Evolutionary conservation across 495 filamentous ascomycete species (phyloP).

Genomic region (Pyronema omphalodes): DNA sequence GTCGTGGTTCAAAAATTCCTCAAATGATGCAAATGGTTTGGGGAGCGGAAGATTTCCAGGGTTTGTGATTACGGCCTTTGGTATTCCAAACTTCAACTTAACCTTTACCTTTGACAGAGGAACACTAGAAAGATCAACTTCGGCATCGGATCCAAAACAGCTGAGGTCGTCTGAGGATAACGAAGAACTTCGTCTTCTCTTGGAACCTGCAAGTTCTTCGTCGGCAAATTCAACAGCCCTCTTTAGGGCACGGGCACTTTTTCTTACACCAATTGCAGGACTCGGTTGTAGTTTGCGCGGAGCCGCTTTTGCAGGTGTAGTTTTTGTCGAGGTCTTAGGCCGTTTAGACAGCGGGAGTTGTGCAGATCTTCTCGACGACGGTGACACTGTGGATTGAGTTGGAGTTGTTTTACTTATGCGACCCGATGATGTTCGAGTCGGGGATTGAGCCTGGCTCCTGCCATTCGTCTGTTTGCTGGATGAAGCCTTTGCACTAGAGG

Average conservation of each 20-base stretch:
- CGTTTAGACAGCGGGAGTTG: background rate
- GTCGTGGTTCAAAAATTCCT: conserved; percentile 33
- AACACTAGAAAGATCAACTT: conserved; percentile 13
- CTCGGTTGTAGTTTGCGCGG: conserved; percentile 14
- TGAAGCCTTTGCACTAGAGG: conserved; percentile 14
- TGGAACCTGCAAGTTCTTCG: conserved; percentile 5
- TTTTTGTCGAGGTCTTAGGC: conserved; percentile 11
- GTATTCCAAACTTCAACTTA: conserved; percentile 19
- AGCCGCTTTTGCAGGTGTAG: conserved; percentile 11
- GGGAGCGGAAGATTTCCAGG: conserved; percentile 31
- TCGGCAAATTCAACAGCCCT: conserved; percentile 4
- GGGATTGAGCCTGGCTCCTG: conserved; percentile 7
- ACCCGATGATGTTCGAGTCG: conserved; percentile 23
- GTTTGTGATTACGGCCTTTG: conserved; percentile 31
- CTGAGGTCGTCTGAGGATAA: background rate
- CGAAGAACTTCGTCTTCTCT: background rate
- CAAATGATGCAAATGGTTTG: conserved; percentile 33
- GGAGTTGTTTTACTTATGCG: conserved; percentile 15
- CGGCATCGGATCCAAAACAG: conserved; percentile 21
- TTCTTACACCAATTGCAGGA: conserved; percentile 17
- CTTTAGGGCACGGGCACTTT: conserved; percentile 20
- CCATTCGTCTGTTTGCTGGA: conserved; percentile 15
- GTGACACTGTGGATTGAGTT: conserved; percentile 14
- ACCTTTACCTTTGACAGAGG: conserved; percentile 15
- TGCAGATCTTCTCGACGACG: conserved; percentile 21